Conservation (phyloP, 2,329 filamentous ascomycete species). For the Arthrobotrys pseudoclavata region DNA sequence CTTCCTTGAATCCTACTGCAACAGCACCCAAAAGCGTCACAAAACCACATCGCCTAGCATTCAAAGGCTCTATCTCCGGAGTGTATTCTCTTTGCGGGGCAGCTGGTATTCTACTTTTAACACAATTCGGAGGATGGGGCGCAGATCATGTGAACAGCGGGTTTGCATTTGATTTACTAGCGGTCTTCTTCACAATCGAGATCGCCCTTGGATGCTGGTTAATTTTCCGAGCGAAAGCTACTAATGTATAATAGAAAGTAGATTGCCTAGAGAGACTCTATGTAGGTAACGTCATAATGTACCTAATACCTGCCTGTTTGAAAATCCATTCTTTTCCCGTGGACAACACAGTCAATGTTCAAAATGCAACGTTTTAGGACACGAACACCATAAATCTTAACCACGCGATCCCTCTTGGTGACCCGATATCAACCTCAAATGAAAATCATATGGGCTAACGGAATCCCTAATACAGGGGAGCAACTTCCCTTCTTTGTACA, state of each 20-base stretch:
- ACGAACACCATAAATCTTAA: not conserved
- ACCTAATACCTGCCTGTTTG: constrained; percentile 1
- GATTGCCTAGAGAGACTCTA: not conserved
- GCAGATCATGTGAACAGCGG: constrained; percentile 56
- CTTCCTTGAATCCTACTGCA: constrained; percentile 52
- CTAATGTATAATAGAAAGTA: constrained; percentile 36
- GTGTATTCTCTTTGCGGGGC: constrained; percentile 94
- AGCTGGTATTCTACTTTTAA: constrained; percentile 88
- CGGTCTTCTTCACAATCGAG: constrained; percentile 58
- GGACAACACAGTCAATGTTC: not conserved
- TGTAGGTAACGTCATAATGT: constrained; percentile 5
- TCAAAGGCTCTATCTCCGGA: constrained; percentile 95
- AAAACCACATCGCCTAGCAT: constrained; percentile 68
- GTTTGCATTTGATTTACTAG: constrained; percentile 56
- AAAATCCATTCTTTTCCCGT: not conserved
- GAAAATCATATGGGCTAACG: not conserved
- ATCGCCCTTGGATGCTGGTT: constrained; percentile 58
- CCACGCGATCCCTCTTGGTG: constrained; percentile 26
- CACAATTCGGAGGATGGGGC: constrained; percentile 84
- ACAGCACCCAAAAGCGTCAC: constrained; percentile 63
- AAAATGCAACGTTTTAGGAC: constrained; percentile 26
- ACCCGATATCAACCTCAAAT: constrained; percentile 23
- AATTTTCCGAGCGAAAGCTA: constrained; percentile 48
- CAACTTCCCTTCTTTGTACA: not conserved
- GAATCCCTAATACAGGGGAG: not conserved